Evolutionary conservation across 2,329 filamentous ascomycete species (phyloP).

Genomic region (Emmonsiellopsis sp.): DNA sequence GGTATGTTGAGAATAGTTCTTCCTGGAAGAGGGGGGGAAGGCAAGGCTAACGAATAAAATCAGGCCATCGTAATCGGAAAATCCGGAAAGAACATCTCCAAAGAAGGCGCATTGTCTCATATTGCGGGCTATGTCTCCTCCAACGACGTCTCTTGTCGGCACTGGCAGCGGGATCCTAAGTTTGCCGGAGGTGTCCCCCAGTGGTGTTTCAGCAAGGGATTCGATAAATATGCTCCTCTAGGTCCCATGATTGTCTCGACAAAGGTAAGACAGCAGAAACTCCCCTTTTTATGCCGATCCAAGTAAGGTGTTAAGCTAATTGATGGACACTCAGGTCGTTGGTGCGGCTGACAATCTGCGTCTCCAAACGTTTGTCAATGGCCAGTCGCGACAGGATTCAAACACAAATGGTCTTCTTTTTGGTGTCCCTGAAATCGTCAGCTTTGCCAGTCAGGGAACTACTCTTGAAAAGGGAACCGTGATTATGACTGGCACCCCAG

Average conservation of each 20-base stretch:
- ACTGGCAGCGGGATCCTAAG: conserved; percentile 24
- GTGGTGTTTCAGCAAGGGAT: conserved; percentile 11
- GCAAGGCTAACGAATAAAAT: no score
- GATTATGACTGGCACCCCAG: conserved; percentile 33
- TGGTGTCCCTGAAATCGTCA: conserved; percentile 24
- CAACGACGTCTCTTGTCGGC: conserved; percentile 32
- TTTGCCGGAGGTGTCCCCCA: neutral
- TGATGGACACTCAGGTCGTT: conserved; percentile 10
- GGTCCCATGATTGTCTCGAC: conserved; percentile 29
- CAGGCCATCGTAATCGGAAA: conserved; percentile 24
- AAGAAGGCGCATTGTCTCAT: conserved; percentile 27
- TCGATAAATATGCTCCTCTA: conserved; percentile 27
- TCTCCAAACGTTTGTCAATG: conserved; percentile 28
- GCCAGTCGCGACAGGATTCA: conserved; percentile 26
- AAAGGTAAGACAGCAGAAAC: neutral
- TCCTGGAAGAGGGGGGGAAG: no score
- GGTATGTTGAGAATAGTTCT: neutral
- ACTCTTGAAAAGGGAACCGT: conserved; percentile 29
- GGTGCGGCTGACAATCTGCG: conserved; percentile 23
- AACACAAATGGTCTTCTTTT: conserved; percentile 33
- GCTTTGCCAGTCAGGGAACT: conserved; percentile 29
- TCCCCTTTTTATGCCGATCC: no score
- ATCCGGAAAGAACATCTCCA: conserved; percentile 28
- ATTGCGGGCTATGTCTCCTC: conserved; percentile 31
- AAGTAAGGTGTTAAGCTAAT: no score